phyloP scores from a whole-genome alignment of 2,329 filamentous ascomycete species.

The Tolypocladium ophioglossoides region DNA sequence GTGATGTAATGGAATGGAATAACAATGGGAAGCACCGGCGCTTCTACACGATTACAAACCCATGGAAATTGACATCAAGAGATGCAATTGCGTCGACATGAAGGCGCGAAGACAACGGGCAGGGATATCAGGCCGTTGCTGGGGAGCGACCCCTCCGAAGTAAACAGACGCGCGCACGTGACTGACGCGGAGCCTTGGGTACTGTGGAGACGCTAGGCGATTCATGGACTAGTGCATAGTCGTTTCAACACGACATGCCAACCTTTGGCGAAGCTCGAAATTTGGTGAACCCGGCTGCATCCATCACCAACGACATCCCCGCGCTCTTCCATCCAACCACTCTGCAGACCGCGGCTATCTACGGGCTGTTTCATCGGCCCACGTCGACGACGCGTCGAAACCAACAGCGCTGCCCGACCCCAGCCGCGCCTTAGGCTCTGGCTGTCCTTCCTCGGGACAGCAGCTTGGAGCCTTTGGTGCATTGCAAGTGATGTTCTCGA shows the following conservation, averaged over 20 bases:
- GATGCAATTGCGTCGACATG: slow-evolving; percentile 2
- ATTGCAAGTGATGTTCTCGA: neutral
- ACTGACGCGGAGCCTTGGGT: neutral
- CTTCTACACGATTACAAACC: slow-evolving; percentile 11
- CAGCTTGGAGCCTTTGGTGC: neutral
- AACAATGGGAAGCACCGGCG: slow-evolving; percentile 13
- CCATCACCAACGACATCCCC: neutral
- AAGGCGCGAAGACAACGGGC: neutral
- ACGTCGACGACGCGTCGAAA: neutral
- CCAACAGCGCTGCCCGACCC: neutral
- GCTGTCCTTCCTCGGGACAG: neutral
- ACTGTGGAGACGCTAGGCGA: neutral
- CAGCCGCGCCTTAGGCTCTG: neutral
- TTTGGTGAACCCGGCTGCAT: neutral
- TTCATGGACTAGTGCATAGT: neutral
- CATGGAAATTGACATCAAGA: slow-evolving; percentile 14
- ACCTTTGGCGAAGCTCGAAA: neutral
- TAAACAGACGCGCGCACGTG: slow-evolving; percentile 18
- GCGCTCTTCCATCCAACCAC: neutral
- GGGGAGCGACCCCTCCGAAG: slow-evolving; percentile 13
- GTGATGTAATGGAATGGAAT: slow-evolving; percentile 3
- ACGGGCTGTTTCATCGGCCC: neutral
- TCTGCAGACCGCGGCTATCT: neutral
- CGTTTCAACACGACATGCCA: neutral
- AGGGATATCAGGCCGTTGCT: slow-evolving; percentile 11